A percentile compares a stretch with the other conserved stretches of the same genome.
Evolutionary conservation across 1,284 basidiomycete species (phyloP).

Genomic region (Cystobasidium slooffiae): DNA sequence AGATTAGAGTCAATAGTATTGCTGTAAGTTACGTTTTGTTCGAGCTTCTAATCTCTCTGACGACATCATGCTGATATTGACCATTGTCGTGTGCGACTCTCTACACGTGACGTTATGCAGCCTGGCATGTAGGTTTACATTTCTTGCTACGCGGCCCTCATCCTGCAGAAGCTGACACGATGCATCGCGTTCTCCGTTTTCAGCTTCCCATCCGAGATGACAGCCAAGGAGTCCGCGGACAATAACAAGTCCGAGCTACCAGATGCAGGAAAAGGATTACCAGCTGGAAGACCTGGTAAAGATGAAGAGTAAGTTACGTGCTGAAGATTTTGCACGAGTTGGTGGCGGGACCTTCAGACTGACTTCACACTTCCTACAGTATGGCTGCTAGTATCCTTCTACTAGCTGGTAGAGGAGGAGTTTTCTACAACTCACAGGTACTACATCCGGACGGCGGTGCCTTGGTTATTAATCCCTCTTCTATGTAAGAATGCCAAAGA

Average conservation of each 20-base stretch:
- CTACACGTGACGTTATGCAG: not conserved
- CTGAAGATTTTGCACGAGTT: not conserved
- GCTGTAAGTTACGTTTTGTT: constrained; percentile 7
- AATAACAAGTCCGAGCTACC: constrained; percentile 39
- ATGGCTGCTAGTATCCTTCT: constrained; percentile 28
- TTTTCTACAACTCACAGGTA: too few relatives aligned
- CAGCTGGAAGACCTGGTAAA: constrained; percentile 12
- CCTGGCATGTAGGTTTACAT: constrained; percentile 5
- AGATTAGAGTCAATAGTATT: constrained; percentile 36
- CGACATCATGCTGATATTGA: not conserved
- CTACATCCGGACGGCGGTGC: too few relatives aligned
- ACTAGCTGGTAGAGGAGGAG: constrained; percentile 21
- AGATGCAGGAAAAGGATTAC: constrained; percentile 30
- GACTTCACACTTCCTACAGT: not conserved
- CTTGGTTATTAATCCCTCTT: constrained; percentile 5
- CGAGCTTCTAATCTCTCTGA: not conserved
- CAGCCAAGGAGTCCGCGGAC: constrained; percentile 21
- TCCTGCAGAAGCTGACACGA: not conserved
- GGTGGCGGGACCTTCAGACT: not conserved
- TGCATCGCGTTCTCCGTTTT: not conserved
- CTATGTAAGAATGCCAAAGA: not conserved
- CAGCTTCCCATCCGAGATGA: constrained; percentile 26
- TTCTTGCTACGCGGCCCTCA: not conserved
- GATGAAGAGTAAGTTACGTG: constrained; percentile 1
- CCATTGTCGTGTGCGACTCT: not conserved